A percentile compares a stretch with the other conserved stretches of the same genome.
Conservation (phyloP, 1,284 basidiomycete genomes). For the Melampsora larici-populina region DNA sequence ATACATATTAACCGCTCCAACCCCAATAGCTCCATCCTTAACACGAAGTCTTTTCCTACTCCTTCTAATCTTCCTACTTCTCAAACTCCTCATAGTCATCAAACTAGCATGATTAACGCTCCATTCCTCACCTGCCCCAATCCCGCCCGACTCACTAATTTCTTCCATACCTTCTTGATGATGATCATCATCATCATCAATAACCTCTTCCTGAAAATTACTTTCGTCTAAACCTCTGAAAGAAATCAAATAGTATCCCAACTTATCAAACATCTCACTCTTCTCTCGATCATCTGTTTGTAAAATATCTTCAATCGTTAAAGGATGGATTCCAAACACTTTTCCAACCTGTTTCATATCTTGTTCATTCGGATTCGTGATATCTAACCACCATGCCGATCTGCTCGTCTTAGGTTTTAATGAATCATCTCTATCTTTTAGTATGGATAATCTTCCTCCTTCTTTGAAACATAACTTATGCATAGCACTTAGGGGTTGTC, state of each 20-base stretch:
- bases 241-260: constrained; percentile 90
- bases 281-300: constrained; percentile 92
- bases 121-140: not conserved
- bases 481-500: constrained; percentile 23
- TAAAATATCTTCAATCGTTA: constrained; percentile 93
- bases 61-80: not conserved
- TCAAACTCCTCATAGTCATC: not conserved
- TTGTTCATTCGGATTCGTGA: constrained; percentile 82
- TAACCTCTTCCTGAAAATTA: constrained; percentile 55
- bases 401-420: not conserved
- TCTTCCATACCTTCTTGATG: too few species aligned
- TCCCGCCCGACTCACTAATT: not conserved
- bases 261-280: constrained; percentile 77
- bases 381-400: constrained; percentile 81
- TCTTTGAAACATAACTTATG: constrained; percentile 33
- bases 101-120: not conserved
- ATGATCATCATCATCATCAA: constrained; percentile 18
- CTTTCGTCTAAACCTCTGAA: constrained; percentile 70
- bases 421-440: not conserved
- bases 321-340: constrained; percentile 84
- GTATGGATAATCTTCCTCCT: constrained; percentile 6
- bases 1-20: constrained; percentile 82
- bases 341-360: constrained; percentile 85
- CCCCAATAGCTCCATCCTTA: constrained; percentile 61
- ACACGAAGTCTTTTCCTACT: constrained; percentile 46